phyloP scores from a whole-genome alignment of 179 eudicot genomes.

The Carnegiea gigantea region DNA sequence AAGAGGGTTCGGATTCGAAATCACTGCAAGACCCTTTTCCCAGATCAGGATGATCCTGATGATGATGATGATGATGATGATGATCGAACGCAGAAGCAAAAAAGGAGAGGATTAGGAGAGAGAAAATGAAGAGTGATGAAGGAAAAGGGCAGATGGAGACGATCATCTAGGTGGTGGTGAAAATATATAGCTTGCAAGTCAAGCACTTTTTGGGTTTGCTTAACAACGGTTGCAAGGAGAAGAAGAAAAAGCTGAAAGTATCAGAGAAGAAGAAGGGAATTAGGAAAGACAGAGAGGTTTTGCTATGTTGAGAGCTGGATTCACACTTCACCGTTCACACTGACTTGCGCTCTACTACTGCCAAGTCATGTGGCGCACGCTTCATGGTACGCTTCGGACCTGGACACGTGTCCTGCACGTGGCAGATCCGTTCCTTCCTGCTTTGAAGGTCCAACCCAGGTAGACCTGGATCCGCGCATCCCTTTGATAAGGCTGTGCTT shows the following conservation, averaged over 20 bases:
- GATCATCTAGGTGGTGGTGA: background rate
- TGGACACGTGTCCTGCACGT: constrained; percentile 21
- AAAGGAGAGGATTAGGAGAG: constrained; percentile 4
- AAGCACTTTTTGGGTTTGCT: constrained; percentile 4
- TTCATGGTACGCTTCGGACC: background rate
- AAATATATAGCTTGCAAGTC: background rate
- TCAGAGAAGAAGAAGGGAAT: background rate
- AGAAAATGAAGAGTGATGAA: background rate
- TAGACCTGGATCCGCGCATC: too few species aligned
- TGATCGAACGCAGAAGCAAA: background rate
- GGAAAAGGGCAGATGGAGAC: background rate
- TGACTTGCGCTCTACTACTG: constrained; percentile 16
- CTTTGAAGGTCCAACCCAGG: too few species aligned
- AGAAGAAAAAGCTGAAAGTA: background rate
- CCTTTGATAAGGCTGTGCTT: too few species aligned
- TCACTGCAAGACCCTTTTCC: constrained; percentile 30
- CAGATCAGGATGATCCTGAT: constrained; percentile 3
- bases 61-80: constrained; percentile 1
- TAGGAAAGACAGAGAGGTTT: background rate
- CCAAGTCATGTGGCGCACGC: constrained; percentile 12
- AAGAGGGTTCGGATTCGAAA: constrained; percentile 25
- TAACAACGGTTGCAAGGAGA: background rate
- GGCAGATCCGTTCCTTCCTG: background rate
- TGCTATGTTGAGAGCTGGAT: too few species aligned
- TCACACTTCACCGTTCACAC: background rate